A percentile compares a stretch with the other conserved stretches of the same genome.
phyloP scores from a whole-genome alignment of 306 rosid species.

The Cotoneaster glaucophyllus region DNA sequence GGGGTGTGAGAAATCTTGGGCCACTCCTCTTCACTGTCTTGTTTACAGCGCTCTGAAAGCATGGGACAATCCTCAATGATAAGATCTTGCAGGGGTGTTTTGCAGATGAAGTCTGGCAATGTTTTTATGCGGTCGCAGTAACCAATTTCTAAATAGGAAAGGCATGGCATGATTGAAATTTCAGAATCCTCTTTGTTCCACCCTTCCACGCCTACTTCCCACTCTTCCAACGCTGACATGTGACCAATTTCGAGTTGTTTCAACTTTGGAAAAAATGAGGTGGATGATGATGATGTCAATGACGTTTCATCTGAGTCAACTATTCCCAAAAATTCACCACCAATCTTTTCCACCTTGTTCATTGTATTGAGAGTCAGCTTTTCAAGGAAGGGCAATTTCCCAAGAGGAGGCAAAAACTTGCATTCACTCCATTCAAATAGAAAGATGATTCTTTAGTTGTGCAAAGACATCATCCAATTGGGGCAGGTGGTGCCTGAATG shows the following conservation, averaged over 20 bases:
- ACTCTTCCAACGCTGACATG: neutral
- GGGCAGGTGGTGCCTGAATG: neutral
- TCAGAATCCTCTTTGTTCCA: too few relatives aligned
- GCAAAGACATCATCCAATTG: neutral
- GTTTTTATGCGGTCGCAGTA: too few relatives aligned
- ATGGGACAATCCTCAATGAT: accelerated
- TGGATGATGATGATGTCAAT: neutral
- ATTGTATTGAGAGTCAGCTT: too few relatives aligned
- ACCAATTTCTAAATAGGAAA: neutral
- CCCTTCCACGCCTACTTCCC: neutral
- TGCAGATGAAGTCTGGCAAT: neutral
- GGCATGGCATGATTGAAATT: neutral
- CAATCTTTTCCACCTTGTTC: too few relatives aligned
- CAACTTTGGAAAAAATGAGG: neutral
- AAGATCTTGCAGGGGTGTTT: neutral
- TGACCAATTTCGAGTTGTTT: neutral
- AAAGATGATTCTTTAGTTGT: neutral
- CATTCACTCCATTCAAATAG: neutral
- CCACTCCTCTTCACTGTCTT: neutral
- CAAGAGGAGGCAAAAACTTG: slow-evolving; percentile 1
- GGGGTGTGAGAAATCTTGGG: neutral
- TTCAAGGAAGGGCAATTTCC: neutral
- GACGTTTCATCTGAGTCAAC: too few relatives aligned
- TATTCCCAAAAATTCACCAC: too few relatives aligned
- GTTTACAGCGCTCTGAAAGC: accelerated